Evolutionary conservation across 2,329 filamentous ascomycete species (phyloP), one percentile per base, ranked within the genome.

Genomic region (Aureobasidium zeae): DNA sequence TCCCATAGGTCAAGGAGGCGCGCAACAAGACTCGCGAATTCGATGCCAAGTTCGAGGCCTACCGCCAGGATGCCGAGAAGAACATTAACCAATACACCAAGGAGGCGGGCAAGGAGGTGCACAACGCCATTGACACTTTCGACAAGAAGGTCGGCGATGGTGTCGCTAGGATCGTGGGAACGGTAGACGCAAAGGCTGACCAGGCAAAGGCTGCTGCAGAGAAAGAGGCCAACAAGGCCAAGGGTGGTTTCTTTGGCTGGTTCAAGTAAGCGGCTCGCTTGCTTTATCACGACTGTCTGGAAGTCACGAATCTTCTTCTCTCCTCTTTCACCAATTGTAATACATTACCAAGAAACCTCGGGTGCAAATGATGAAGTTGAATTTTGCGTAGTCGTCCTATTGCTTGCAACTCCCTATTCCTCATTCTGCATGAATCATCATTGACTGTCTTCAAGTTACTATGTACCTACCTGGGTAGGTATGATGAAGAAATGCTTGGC

Each of bases 221-320:
- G 69, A 71, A 84, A 52, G 79, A 79, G 52, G 78, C 86, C 3
- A 65, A 79, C 39, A 83, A 94, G 70, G 83, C 86, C 32, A 94
- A 94, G 78, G 77, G 79, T 56, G 82, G 83, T 51, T 64, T 94
- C 55, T 84, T 82, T 30, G 76, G 83, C 61, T 95, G 87, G 88
- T 94, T 95, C 57, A 58, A 58, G 49, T 57, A 57, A 43, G 45
- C n/a, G 16, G 19, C 13, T 7, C 28, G 13, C 38, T 16, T 44
- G 21, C 0, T 20, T 29, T 17, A 12, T 21, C 15, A 42, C 20
- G 38, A 33, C 20, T 33, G 29, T 33, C 38, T n/a, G 38, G 39
- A 44, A 22, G 39, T 22, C 31, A 44, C 29, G 39, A 44, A 21
- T 13, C 25, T 28, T 26, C 13, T 34, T 21, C 20, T 29, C 39